Evolutionary conservation across 176 grass and related monocot species (phyloP), one percentile per base, ranked within the genome.

Genomic region (Carex myosuroides): DNA sequence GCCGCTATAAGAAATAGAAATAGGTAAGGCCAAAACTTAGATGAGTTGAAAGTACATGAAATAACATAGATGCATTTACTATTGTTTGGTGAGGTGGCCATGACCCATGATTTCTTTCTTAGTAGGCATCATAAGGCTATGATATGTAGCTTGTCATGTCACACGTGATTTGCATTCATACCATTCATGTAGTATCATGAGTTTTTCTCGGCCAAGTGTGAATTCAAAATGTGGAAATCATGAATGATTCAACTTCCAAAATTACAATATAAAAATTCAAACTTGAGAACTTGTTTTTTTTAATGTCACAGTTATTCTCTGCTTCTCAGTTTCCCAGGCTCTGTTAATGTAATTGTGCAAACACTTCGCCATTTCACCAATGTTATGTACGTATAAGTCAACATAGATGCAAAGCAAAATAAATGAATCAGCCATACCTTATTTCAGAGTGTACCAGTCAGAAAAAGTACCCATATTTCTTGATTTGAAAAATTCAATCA

Each of bases 91-190:
- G 80, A 82, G 62, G 52, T 48, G 59, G 59, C 6, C 11, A 26
- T 64, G 30, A 64, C 1, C 22, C 22, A 24, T 24, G 22, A 24
- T 24, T 24, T 26, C 26, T 50, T 82, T 83, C 6, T 80, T 80
- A 37, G 2, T 83, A 83, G 80, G n/a, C 60, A 67, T 83, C 61
- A 83, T 52, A 48, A 83, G 61, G 57, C 80, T 65, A 64, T 10
- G 24, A n/a, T 18, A 50, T 22, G 60, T 83, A 83, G 80, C 37
- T 30, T 66, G 80, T 83, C 80, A 83, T 18, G 60, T 83, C 79
- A 64, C 79, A 81, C 37, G 79, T 81, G 79, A 81, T 37, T 41
- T 63, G 57, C 80, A 83, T 83, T 83, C 59, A 83, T 68, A 83
- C 33, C 62, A 13, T 83, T 26, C 63, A 52, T 83, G 46, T 33